phyloP scores from a whole-genome alignment of 2,329 filamentous ascomycete species.

The Beauveria pseudobassiana region DNA sequence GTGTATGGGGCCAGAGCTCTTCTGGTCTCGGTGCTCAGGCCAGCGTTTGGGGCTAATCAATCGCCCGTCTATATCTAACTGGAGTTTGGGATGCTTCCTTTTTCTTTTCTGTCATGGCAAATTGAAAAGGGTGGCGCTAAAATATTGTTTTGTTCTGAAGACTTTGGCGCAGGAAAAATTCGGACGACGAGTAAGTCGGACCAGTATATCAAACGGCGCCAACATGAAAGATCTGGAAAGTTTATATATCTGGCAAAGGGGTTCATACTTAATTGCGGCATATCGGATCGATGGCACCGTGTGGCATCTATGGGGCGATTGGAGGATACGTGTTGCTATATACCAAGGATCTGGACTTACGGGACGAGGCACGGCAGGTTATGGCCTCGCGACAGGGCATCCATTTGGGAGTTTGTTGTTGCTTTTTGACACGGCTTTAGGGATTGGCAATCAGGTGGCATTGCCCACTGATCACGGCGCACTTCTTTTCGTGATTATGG shows the following conservation, averaged over 20 bases:
- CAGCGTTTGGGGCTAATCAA: slow-evolving; percentile 78
- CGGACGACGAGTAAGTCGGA: not conserved
- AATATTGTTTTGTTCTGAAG: not conserved
- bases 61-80: not conserved
- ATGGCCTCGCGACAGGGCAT: slow-evolving; percentile 5
- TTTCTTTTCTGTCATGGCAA: slow-evolving; percentile 11
- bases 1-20: slow-evolving; percentile 79
- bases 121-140: not conserved
- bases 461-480: slow-evolving; percentile 6
- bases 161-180: slow-evolving; percentile 4
- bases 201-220: slow-evolving; percentile 4
- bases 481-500: slow-evolving; percentile 5
- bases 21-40: slow-evolving; percentile 79
- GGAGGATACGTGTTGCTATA: slow-evolving; percentile 4
- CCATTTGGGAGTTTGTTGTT: slow-evolving; percentile 10
- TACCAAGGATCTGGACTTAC: slow-evolving; percentile 8
- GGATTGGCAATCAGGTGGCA: slow-evolving; percentile 2
- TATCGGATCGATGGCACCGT: slow-evolving; percentile 2
- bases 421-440: slow-evolving; percentile 8
- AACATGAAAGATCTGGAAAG: not conserved
- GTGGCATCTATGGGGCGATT: slow-evolving; percentile 4
- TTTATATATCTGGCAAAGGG: slow-evolving; percentile 1
- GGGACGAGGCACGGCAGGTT: slow-evolving; percentile 3
- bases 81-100: slow-evolving; percentile 13
- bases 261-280: slow-evolving; percentile 4